Conservation (phyloP, 257 asterid species). For the Scutellaria minor region DNA sequence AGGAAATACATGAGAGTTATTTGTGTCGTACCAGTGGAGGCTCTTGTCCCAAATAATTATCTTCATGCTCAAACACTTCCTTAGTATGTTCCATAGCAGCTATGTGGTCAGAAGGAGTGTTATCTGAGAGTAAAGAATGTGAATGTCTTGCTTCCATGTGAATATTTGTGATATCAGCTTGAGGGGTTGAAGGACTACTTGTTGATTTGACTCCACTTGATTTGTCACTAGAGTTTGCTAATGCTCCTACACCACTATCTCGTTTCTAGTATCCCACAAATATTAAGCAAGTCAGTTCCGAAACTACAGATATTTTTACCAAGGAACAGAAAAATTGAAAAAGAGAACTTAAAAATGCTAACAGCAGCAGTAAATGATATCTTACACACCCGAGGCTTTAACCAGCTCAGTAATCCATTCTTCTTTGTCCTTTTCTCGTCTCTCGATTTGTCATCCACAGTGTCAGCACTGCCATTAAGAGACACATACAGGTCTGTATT, state of each 20-base stretch:
- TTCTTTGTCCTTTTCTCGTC: slow-evolving; percentile 85
- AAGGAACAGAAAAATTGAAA: slow-evolving; percentile 11
- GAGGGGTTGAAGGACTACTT: slow-evolving; percentile 89
- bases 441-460: slow-evolving; percentile 61
- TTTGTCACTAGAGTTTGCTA: slow-evolving; percentile 89
- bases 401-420: slow-evolving; percentile 93
- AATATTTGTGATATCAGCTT: slow-evolving; percentile 67
- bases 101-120: slow-evolving; percentile 58
- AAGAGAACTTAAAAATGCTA: slow-evolving; percentile 23
- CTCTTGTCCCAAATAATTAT: slow-evolving; percentile 66
- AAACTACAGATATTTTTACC: slow-evolving; percentile 22
- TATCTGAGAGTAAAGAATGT: slow-evolving; percentile 70
- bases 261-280: slow-evolving; percentile 64
- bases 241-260: slow-evolving; percentile 74
- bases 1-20: slow-evolving; percentile 32
- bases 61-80: slow-evolving; percentile 63
- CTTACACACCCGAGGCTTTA: slow-evolving; percentile 80
- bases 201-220: slow-evolving; percentile 90
- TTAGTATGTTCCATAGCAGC: slow-evolving; percentile 58
- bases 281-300: slow-evolving; percentile 40
- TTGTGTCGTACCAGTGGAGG: slow-evolving; percentile 69
- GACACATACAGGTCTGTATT: slow-evolving; percentile 65
- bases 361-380: slow-evolving; percentile 30
- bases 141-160: slow-evolving; percentile 70
- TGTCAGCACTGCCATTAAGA: slow-evolving; percentile 70